Base-by-base conservation (phyloP, 2,329 filamentous ascomycete genomes). In the Aspergillus amoenus region DNA sequence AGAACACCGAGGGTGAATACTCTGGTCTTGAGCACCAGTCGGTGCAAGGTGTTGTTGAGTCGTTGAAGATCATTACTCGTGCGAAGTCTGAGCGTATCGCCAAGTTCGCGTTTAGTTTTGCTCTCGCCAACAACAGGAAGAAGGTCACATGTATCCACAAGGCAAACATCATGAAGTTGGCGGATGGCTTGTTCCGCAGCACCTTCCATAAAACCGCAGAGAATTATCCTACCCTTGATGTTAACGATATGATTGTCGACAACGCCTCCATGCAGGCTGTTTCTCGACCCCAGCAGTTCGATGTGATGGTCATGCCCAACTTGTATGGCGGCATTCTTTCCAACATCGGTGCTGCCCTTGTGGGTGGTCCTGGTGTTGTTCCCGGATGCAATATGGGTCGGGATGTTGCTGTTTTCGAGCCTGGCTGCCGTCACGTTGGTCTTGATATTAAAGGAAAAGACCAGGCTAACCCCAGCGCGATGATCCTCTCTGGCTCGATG, bases 61-160 rank as follows among this genome's bases (percentile, higher is more conserved):
- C 93, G 50, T 90, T 99, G 79, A 99, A 99, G 87, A 97, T 99
- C 81, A 97, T 99, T 81, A 99, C 94, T 67, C 91, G 93, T 71
- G 92, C 92, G 79, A 97, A 99, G 86, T 96, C 92, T 55, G 94
- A 99, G 87, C 91, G 94, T 75, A 99, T 99, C 73, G 91, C 93
- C 81, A 96, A 96, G 81, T 99, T 99, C 75, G 94, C 94, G 66
- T 97, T 97, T 78, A 89, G 90, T 75, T 99, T 99, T 73, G 94
- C 94, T 58, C 88, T 97, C 58, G 94, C 94, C 79, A 99, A 99
- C 85, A 93, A 95, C 86, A 88, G 94, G 76, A 93, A 95, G 85
- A 97, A 97, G 89, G 91, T 99, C 57, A 97, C 94, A 67, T 97
- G 93, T 83, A 97, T 99, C 76, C 94, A 99, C 89, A 99, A 99